Conservation (phyloP, 1,284 basidiomycete genomes). For the Xanthoconium separans region DNA sequence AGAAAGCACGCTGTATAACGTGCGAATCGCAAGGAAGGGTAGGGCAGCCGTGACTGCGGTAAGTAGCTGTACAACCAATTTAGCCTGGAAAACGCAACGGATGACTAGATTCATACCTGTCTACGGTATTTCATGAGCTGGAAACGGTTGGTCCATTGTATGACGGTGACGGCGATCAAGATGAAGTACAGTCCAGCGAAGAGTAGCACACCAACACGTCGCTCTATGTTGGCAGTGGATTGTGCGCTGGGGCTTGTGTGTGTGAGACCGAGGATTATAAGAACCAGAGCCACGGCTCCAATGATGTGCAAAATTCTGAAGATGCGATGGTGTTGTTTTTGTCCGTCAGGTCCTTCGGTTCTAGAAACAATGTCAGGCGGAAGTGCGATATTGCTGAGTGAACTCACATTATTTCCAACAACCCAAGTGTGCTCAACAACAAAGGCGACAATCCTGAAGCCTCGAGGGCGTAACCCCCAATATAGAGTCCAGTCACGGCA, state of each 20-base stretch:
- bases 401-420: conserved; percentile 60
- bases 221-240: conserved; percentile 35
- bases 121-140: conserved; percentile 52
- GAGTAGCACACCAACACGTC: conserved; percentile 49
- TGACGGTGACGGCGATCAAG: conserved; percentile 41
- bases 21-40: conserved; percentile 58
- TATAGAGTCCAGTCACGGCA: conserved; percentile 42
- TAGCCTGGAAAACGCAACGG: conserved; percentile 11
- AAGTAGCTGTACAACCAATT: conserved; percentile 27
- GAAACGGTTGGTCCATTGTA: conserved; percentile 48
- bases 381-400: not conserved
- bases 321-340: conserved; percentile 23
- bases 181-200: conserved; percentile 48
- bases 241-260: conserved; percentile 16
- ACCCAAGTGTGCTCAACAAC: conserved; percentile 55
- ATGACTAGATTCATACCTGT: conserved; percentile 32
- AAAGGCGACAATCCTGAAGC: conserved; percentile 53
- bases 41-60: conserved; percentile 50
- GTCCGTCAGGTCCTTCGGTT: conserved; percentile 21
- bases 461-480: conserved; percentile 55
- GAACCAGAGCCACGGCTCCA: conserved; percentile 42
- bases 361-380: conserved; percentile 15
- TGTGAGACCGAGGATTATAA: conserved; percentile 51
- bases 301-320: conserved; percentile 44
- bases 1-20: conserved; percentile 44